A percentile compares a stretch with the other conserved stretches of the same genome.
Evolutionary conservation across 306 rosid genomes (phyloP).

Genomic region (Glycyrrhiza uralensis): DNA sequence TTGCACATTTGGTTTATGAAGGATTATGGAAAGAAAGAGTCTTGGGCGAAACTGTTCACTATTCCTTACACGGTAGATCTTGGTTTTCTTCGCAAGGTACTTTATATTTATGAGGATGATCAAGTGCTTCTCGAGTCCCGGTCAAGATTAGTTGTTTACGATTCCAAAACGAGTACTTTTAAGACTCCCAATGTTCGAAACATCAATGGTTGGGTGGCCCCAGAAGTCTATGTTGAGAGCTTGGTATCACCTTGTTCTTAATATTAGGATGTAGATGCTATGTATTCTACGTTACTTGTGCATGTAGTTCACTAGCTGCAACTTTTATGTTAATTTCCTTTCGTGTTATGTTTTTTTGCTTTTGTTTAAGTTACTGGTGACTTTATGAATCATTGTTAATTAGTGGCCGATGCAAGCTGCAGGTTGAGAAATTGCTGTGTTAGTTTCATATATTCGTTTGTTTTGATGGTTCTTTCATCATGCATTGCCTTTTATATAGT

Average conservation of each 20-base stretch:
- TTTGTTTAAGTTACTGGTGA: neutral
- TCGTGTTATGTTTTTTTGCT: neutral
- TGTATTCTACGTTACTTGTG: too few relatives aligned
- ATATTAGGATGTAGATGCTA: neutral
- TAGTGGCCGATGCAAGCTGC: neutral
- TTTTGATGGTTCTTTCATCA: neutral
- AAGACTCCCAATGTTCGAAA: neutral
- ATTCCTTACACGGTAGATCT: neutral
- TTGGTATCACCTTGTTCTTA: slow-evolving; percentile 31
- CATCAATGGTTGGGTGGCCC: neutral
- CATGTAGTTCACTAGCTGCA: neutral
- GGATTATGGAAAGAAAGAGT: slow-evolving; percentile 31
- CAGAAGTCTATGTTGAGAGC: slow-evolving; percentile 22
- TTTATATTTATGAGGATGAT: slow-evolving; percentile 9
- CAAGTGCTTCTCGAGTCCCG: neutral
- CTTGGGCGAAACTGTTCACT: slow-evolving; percentile 30
- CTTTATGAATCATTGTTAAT: neutral
- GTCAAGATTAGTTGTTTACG: neutral
- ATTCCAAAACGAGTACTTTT: neutral
- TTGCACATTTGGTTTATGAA: slow-evolving; percentile 35
- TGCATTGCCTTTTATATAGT: neutral
- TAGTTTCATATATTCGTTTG: neutral
- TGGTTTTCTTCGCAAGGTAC: neutral
- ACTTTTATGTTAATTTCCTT: neutral
- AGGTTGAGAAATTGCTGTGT: too few relatives aligned